Evolutionary conservation across 352 stramenopile species (phyloP).

Genomic region (Phytophthora gonapodyides): DNA sequence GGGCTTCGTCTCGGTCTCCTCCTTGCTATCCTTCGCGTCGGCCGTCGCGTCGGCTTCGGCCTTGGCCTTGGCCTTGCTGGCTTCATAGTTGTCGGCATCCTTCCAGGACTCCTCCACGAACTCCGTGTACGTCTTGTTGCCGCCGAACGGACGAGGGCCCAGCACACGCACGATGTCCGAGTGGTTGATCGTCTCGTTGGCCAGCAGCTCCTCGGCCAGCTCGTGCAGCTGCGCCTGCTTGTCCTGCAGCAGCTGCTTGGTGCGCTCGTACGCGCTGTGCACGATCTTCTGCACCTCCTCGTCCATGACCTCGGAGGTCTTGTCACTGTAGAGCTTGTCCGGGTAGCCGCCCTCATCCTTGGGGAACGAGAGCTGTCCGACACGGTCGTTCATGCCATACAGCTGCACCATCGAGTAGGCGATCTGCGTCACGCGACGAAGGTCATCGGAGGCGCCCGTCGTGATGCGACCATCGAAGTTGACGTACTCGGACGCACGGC

Average conservation of each 20-base stretch:
- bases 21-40: slow-evolving; percentile 14
- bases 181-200: slow-evolving; percentile 99
- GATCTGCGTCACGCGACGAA: slow-evolving; percentile 93
- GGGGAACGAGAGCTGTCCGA: slow-evolving; percentile 97
- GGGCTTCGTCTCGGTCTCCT: too few species aligned
- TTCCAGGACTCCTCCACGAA: slow-evolving; percentile 93
- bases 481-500: slow-evolving; percentile 97
- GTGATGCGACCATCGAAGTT: slow-evolving; percentile 97
- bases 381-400: slow-evolving; percentile 98
- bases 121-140: slow-evolving; percentile 96
- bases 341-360: slow-evolving; percentile 88
- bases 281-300: slow-evolving; percentile 98
- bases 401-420: slow-evolving; percentile 98
- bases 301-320: slow-evolving; percentile 98
- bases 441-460: slow-evolving; percentile 96
- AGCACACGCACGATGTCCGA: slow-evolving; percentile 97
- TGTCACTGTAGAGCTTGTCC: slow-evolving; percentile 98
- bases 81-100: slow-evolving; percentile 81
- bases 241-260: slow-evolving; percentile 93
- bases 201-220: slow-evolving; percentile 95
- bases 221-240: slow-evolving; percentile 94
- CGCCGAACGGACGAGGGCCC: slow-evolving; percentile 93
- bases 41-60: slow-evolving; percentile 31
- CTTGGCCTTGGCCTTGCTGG: slow-evolving; percentile 67
- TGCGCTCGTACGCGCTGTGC: slow-evolving; percentile 96